phyloP scores from a whole-genome alignment of 305 asterid genomes.

The Fraxinus albicans region DNA sequence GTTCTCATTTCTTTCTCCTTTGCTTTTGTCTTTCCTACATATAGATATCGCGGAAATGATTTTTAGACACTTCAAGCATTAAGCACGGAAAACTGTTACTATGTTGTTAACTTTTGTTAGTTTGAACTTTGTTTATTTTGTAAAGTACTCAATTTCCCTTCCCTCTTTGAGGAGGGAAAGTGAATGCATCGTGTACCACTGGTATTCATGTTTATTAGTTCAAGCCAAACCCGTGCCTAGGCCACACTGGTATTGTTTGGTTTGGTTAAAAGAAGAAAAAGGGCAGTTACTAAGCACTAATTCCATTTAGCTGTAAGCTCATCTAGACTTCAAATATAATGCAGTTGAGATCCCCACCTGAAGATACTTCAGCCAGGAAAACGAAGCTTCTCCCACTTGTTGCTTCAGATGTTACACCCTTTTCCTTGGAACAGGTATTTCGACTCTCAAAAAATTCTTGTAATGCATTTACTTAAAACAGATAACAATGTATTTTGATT shows the following conservation, averaged over 20 bases:
- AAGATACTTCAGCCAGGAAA: constrained; percentile 40
- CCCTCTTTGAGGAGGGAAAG: not conserved
- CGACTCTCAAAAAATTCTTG: not conserved
- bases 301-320: not conserved
- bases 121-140: not conserved
- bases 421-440: constrained; percentile 51
- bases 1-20: not conserved
- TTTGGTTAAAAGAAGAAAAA: not conserved
- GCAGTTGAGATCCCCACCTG: constrained; percentile 43
- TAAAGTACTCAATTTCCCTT: not conserved
- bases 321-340: constrained; percentile 16
- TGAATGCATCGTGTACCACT: not conserved
- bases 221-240: not conserved
- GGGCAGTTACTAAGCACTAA: not conserved
- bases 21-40: not conserved
- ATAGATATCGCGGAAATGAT: not conserved
- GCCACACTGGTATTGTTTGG: not conserved
- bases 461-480: constrained; percentile 3
- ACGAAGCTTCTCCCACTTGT: constrained; percentile 29
- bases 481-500: not conserved
- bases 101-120: not conserved
- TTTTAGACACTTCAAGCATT: not conserved
- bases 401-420: constrained; percentile 37
- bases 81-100: not conserved
- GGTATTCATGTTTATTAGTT: not conserved